Base-by-base conservation (phyloP, 371 early-diverging fungal species). In the Saksenaea vasiformis region DNA sequence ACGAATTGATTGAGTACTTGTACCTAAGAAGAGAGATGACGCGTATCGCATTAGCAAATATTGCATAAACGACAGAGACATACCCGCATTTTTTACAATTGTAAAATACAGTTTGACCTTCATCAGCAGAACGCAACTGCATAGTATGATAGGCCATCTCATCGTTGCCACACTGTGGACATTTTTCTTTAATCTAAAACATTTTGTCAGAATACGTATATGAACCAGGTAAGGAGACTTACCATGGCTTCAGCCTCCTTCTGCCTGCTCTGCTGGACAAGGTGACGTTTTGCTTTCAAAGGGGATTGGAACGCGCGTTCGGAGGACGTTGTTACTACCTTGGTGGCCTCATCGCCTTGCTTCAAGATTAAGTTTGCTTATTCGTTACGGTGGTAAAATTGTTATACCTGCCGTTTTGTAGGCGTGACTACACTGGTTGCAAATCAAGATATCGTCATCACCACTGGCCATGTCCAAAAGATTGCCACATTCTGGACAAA, bases 41-140 rank as follows among this genome's bases (percentile, higher is more conserved):
- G 15, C 10, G 51, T 13, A 39, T 51, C 10, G 38, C n/a, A 28
- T 53, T 44, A 44, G 13, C 2, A 53, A 3, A 54, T 5, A 2
- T 8, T 9, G 26, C 36, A n/a, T 26, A 3, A 26, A 22, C 3
- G 5, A 37, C 17, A 24, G n/a, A 27, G 14, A 65, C 71, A 60
- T 92, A 95, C 85, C 98, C 97, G 88, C 99, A 99, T 76, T 97
- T 95, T 53, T 87, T 87, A 80, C 99, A 99, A 71, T 89, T 90
- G 80, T 98, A 99, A 76, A 99, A 99, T 14, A 99, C 93, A 1
- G 99, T 99, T 82, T 99, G 99, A 43, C 99, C 99, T 91, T 99
- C 99, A 89, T 99, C 99, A 17, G 99, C 99, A 55, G 96, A 96
- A 63, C 99, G 91, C 66, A 99, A 77, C 76, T 99, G 99, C 85